These are phyloP conservation scores for Hypoxylon fuscum DNA, from an alignment of 495 filamentous ascomycete species.

Conservation along the genomic window DNA sequence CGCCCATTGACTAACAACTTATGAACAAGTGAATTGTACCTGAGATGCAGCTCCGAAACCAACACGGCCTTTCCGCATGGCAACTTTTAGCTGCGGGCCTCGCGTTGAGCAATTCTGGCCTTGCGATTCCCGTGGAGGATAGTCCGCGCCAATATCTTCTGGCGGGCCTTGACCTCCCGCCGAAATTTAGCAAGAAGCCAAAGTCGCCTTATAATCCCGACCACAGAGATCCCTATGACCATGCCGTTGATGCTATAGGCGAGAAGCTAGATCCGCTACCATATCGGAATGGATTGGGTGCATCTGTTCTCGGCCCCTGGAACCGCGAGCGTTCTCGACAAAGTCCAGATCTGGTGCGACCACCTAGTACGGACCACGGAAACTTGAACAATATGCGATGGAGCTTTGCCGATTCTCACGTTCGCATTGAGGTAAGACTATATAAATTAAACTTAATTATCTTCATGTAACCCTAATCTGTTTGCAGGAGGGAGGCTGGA, in stretches of 20 bases:
- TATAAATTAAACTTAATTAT: background rate
- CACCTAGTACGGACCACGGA: conserved; percentile 71
- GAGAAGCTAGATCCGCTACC: conserved; percentile 68
- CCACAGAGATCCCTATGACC: conserved; percentile 55
- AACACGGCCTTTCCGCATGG: conserved; percentile 23
- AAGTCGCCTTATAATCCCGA: conserved; percentile 57
- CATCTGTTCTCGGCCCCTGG: conserved; percentile 70
- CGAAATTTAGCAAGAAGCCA: conserved; percentile 48
- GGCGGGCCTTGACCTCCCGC: conserved; percentile 54
- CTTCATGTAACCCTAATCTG: conserved; percentile 3
- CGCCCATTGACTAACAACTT: background rate
- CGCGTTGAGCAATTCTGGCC: conserved; percentile 41
- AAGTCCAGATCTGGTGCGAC: conserved; percentile 70
- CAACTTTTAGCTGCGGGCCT: conserved; percentile 45
- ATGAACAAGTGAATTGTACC: background rate
- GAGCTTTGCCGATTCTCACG: conserved; percentile 74
- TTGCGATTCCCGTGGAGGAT: conserved; percentile 57
- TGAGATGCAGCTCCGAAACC: conserved; percentile 47
- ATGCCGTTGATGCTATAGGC: conserved; percentile 64
- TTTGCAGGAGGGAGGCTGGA: conserved; percentile 71
- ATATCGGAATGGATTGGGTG: conserved; percentile 70
- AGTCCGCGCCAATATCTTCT: conserved; percentile 61
- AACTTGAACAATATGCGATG: conserved; percentile 70
- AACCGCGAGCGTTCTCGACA: conserved; percentile 70
- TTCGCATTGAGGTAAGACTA: conserved; percentile 66